Evolutionary conservation across 2,329 filamentous ascomycete genomes (phyloP).

Genomic region (Stemphylium lycopersici): DNA sequence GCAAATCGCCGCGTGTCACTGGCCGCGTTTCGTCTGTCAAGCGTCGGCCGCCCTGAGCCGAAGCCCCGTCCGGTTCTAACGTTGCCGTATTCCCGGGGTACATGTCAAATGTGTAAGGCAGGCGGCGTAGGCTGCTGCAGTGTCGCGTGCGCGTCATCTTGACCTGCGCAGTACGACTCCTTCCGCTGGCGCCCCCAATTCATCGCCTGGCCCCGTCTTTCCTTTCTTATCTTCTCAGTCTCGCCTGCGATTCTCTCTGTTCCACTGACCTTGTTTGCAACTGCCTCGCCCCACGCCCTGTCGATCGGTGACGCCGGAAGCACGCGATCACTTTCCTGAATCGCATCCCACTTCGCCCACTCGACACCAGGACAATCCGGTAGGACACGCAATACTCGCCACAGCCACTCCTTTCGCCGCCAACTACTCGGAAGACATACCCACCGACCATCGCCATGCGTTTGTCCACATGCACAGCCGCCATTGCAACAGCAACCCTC

Average conservation of each 20-base stretch:
- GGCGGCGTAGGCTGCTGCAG: background rate
- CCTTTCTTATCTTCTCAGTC: background rate
- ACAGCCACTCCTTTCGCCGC: background rate
- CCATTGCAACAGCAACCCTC: conserved; percentile 28
- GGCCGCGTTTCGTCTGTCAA: conserved; percentile 4
- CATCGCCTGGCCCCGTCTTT: background rate
- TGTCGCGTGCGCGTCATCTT: conserved; percentile 12
- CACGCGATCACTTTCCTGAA: conserved; percentile 16
- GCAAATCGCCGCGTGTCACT: conserved; percentile 25
- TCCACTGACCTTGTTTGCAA: background rate
- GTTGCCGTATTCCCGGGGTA: conserved; percentile 4
- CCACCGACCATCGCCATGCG: conserved; percentile 28
- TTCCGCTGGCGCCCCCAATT: background rate
- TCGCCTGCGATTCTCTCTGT: background rate
- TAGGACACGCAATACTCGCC: background rate
- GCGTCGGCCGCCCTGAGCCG: conserved; percentile 2
- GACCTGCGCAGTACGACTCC: background rate
- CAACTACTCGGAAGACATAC: background rate
- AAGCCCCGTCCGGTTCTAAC: background rate
- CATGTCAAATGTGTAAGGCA: background rate
- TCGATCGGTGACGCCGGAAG: background rate
- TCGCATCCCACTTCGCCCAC: background rate
- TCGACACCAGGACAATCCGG: background rate
- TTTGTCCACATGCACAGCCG: conserved; percentile 30
- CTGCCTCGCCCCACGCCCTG: conserved; percentile 5